phyloP scores from a whole-genome alignment of 1,139 yeast genomes.

The Candida labiduridarum region DNA sequence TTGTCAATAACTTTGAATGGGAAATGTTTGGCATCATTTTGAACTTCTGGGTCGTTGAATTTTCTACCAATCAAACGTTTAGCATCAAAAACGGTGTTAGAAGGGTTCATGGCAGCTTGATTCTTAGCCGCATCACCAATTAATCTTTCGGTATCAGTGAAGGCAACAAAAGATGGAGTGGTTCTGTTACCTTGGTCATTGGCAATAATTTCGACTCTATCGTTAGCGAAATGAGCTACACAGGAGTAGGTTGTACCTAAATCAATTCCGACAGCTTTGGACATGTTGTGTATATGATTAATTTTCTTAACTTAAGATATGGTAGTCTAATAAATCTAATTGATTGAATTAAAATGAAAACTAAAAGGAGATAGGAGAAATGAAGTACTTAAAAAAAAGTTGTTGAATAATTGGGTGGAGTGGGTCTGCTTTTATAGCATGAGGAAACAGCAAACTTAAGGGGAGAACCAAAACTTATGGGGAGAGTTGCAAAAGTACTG shows the following conservation, averaged over 20 bases:
- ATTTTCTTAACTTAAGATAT: background rate
- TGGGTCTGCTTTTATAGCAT: conserved; percentile 1
- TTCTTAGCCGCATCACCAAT: conserved; percentile 75
- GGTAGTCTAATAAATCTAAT: conserved; percentile 7
- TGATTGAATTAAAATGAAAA: background rate
- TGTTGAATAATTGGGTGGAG: background rate
- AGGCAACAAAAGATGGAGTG: conserved; percentile 70
- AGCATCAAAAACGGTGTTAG: conserved; percentile 68
- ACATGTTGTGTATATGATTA: conserved; percentile 34
- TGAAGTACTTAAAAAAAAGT: background rate
- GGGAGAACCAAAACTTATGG: conserved; percentile 1
- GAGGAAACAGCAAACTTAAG: conserved; percentile 6
- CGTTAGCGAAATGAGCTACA: conserved; percentile 74
- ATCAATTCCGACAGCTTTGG: conserved; percentile 77
- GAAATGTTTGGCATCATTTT: conserved; percentile 60
- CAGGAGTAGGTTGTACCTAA: conserved; percentile 82
- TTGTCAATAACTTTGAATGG: conserved; percentile 62
- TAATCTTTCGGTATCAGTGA: conserved; percentile 67
- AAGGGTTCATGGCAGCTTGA: conserved; percentile 71
- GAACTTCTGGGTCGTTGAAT: conserved; percentile 59
- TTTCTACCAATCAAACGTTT: conserved; percentile 71
- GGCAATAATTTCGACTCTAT: conserved; percentile 69
- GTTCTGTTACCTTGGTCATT: conserved; percentile 70
- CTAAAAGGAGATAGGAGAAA: background rate
- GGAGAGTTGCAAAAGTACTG: conserved; percentile 8